A percentile compares a stretch with the other conserved stretches of the same genome.
Evolutionary conservation across 148 eudicot species (phyloP).

Genomic region (Rhododendron vialii): DNA sequence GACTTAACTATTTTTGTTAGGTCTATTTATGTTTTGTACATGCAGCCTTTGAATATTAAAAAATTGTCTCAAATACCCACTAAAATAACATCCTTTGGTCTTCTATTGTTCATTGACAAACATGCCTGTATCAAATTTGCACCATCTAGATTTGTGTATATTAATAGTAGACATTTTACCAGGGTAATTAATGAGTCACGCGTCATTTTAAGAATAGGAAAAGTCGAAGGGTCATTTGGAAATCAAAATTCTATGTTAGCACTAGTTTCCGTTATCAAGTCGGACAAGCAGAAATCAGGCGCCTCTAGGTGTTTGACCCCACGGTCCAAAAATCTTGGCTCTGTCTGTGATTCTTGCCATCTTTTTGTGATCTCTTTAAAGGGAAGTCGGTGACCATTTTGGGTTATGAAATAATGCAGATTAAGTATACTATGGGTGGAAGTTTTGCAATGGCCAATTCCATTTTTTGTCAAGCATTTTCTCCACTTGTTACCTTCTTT

Average conservation of each 20-base stretch:
- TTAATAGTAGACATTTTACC: not conserved
- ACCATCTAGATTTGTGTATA: not conserved
- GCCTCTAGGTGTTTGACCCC: not conserved
- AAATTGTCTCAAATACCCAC: not conserved
- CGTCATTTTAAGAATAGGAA: not conserved
- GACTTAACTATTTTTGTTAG: not conserved
- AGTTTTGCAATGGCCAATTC: not conserved
- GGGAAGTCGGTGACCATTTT: not conserved
- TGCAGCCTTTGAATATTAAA: not conserved
- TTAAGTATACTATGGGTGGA: not conserved
- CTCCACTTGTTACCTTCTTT: not conserved
- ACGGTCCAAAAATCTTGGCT: not conserved
- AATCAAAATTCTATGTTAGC: not conserved
- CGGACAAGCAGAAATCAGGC: not conserved
- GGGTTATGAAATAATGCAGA: not conserved
- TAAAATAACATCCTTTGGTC: not conserved
- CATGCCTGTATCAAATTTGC: not conserved
- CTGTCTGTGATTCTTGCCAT: not conserved
- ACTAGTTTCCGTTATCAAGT: not conserved
- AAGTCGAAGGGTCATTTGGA: not conserved
- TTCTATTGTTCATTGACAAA: not conserved
- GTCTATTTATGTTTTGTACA: not conserved
- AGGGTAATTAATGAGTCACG: not conserved
- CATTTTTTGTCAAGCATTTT: not conserved
- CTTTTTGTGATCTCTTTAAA: not conserved